Base-by-base conservation (phyloP, 371 early-diverging fungal species). In the Chytridiales sp. region DNA sequence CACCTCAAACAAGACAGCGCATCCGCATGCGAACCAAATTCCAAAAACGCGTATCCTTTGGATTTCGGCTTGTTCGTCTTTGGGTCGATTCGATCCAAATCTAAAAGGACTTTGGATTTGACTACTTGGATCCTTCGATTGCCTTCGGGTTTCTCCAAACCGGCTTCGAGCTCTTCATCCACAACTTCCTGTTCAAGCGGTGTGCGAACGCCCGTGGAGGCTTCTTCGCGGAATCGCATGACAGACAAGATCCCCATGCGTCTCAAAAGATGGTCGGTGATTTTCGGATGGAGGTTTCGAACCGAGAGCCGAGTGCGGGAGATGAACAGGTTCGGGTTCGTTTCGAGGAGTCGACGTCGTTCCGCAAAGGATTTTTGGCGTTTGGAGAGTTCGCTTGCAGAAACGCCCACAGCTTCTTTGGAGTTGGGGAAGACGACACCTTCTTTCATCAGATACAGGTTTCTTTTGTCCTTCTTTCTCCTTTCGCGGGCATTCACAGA, bases 41-140 rank as follows among this genome's bases (percentile, higher is more conserved):
- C 95, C 71, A 96, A 76, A 79, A 97, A 97, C 30, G 90, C 96
- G 59, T 86, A 94, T 47, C 97, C 96, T 72, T 89, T 89, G 59
- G 90, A 89, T 40, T 87, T 80, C 4, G 79, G 68, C 61, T 84
- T 69, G 27, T 83, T 76, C 0, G 88, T 87, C 2, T 62, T 65
- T 4, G 80, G 64, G 67, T 95, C 95, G 21, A 90, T 76, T 47
- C 90, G 80, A 54, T 88, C 90, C 59, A 84, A 85, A 64, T 81
- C 83, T 48, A 88, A 79, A 26, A 94, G 77, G 49, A 97, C 78
- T 79, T 96, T 95, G 54, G 90, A 90, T 78, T 78, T 54, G n/a
- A 26, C 0, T 19, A 78, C 36, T 31, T 48, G 36, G 26, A 65
- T 49, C 26, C 44, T 44, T 22, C 73, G 47, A 15, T 54, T 32